phyloP scores from a whole-genome alignment of 805 yeast genomes.

The Candida ficus region DNA sequence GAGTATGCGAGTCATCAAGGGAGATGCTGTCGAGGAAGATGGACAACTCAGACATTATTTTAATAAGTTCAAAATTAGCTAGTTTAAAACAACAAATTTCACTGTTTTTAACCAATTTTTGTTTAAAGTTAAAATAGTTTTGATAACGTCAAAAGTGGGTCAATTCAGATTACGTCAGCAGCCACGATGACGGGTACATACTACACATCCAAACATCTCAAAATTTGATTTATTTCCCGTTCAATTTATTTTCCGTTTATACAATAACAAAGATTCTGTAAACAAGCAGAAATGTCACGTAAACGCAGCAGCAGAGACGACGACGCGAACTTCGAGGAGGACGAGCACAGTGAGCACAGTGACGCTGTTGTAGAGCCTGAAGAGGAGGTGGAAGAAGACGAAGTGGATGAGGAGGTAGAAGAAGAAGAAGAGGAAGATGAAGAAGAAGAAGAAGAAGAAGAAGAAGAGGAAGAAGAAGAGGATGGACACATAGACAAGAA shows the following conservation, averaged over 20 bases:
- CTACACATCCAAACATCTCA: background rate
- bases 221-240: too few relatives aligned
- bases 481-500: constrained; percentile 1
- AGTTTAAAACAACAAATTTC: background rate
- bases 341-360: background rate
- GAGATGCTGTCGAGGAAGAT: constrained; percentile 9
- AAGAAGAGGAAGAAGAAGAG: constrained; percentile 12
- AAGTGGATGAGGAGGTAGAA: constrained; percentile 21
- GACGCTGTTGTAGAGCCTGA: constrained; percentile 23
- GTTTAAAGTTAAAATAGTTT: background rate
- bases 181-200: too few relatives aligned
- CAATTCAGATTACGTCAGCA: background rate
- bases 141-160: constrained; percentile 4
- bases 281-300: too few relatives aligned
- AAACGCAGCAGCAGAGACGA: background rate
- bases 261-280: too few relatives aligned
- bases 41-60: constrained; percentile 9
- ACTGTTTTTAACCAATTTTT: background rate
- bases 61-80: too few relatives aligned
- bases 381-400: constrained; percentile 22
- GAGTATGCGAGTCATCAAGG: constrained; percentile 3
- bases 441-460: constrained; percentile 21
- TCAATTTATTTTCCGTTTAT: too few relatives aligned
- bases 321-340: background rate
- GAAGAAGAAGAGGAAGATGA: constrained; percentile 26